phyloP scores from a whole-genome alignment of 345 rosid genomes.

The Excoecaria cochinchinensis region DNA sequence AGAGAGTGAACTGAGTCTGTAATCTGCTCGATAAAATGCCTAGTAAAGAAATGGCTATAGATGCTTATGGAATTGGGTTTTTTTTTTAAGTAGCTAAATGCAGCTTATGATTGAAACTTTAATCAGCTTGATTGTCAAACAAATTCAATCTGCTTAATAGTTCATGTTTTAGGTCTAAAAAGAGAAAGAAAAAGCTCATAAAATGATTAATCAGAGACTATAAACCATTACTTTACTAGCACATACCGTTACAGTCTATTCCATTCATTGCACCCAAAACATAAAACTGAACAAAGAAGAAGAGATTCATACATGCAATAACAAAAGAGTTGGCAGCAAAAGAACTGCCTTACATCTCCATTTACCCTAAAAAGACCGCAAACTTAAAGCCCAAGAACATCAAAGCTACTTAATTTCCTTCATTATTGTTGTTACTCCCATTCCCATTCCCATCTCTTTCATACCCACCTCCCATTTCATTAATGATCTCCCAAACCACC shows the following conservation, averaged over 20 bases:
- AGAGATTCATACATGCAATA: background rate
- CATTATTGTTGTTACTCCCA: background rate
- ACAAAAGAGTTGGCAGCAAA: background rate
- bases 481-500: constrained; percentile 57
- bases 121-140: background rate
- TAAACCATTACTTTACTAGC: too few species aligned
- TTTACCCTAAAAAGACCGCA: background rate
- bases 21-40: constrained; percentile 17
- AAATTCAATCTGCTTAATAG: background rate
- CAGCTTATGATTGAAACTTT: background rate
- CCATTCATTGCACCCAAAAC: background rate
- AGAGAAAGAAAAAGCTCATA: too few species aligned
- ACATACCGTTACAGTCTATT: background rate
- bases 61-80: background rate
- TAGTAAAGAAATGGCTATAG: background rate
- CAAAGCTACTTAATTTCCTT: background rate
- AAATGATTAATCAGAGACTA: too few species aligned
- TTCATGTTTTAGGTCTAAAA: too few species aligned
- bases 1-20: background rate
- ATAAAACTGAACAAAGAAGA: background rate
- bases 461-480: constrained; percentile 84
- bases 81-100: background rate
- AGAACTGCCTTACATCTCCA: background rate
- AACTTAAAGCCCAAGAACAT: background rate
- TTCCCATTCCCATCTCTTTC: constrained; percentile 52